Base-by-base conservation (phyloP, 2,329 filamentous ascomycete genomes). In the Trichoderma cornu-damae region DNA sequence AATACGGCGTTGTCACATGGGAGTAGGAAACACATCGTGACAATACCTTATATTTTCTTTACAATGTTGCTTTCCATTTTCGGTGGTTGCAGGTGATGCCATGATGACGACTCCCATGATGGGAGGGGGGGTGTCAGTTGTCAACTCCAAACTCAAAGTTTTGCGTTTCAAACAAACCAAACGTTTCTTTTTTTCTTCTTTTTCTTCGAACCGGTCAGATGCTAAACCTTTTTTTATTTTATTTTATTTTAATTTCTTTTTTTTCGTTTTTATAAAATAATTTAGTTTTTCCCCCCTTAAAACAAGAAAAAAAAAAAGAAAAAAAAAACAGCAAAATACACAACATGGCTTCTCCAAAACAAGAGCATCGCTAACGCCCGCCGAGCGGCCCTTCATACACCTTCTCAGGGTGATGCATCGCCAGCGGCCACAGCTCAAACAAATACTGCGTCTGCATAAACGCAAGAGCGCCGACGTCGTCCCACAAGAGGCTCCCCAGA, bases 401-500 rank as follows among this genome's bases (percentile, higher is more conserved):
- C 1, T 32, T 24, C 3, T 58, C 40, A 1, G 61, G 49, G 6
- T 66, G 57, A 14, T 59, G 46, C 62, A 67, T 62, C 1, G 61
- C 64, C 30, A 64, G 48, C 1, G 65, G 65, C 66, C 66, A 67
- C 2, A 67, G 44, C 3, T 63, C 38, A 6, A 28, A n/a, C 4
- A 64, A 59, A 1, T 30, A 30, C 0, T 58, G 55, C 5, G 57
- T 60, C 51, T 65, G 63, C 4, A 53, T 64, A 18, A 60, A 26
- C 40, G 58, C 7, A 6, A 62, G 26, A 2, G 66, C 62, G 0
- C 60, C 52, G 0, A 68, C 8, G 2, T 68, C 65, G 14, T 67
- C 65, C 65, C 65, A 68, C 1, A 67, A 3, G 0, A 67, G 34
- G 22, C 66, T 68, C 0, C 65, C 60, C 0, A 66, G 53, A 20